Base-by-base conservation (phyloP, 2,329 filamentous ascomycete genomes). In the Blastomyces percursus region DNA sequence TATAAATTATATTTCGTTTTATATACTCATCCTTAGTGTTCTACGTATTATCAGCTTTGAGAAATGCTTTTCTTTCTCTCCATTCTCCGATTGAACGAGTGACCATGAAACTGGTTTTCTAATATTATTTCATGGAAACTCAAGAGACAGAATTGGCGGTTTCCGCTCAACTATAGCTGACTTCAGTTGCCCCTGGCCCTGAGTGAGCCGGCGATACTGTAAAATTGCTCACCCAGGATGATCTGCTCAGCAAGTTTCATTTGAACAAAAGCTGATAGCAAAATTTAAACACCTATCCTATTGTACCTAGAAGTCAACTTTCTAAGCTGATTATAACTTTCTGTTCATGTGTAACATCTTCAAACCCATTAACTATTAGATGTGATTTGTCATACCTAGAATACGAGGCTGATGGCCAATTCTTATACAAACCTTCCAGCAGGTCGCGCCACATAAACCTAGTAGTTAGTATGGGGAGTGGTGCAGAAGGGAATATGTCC, bases 111-210 rank as follows among this genome's bases (percentile, higher is more conserved):
- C 14, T 61, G 59, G 9, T 16, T 61, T 60, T 62, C 61, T 50
- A 63, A 64, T 64, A 52, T 62, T 63, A 54, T 61, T 61, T 66
- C 61, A 50, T 62, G 61, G 50, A 42, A 65, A 51, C 62, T 48
- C 21, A 32, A 4, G 14, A 56, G 12, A 48, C 24, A 59, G 62
- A 64, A 63, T 64, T 30, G 6, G 63, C 63, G 1, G 64, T 59
- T 61, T 64, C 62, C 46, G 63, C 63, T 66, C 64, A 30, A 66
- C 62, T 48, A 61, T 61, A 61, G 63, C 64, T 51, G 64, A 54
- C 56, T 62, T 35, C 52, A 60, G 61, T 62, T 64, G n/a, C 55
- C 62, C 62, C 56, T 64, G 61, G 21, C 64, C 64, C 38, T 56
- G 62, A 62, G 64, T 35, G 32, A 35, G 32, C 64, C 54, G 63